A percentile compares a stretch with the other conserved stretches of the same genome.
These are phyloP conservation scores for Euphrasia confusa DNA, from an alignment of 257 asterid species.

Conservation along the genomic window DNA sequence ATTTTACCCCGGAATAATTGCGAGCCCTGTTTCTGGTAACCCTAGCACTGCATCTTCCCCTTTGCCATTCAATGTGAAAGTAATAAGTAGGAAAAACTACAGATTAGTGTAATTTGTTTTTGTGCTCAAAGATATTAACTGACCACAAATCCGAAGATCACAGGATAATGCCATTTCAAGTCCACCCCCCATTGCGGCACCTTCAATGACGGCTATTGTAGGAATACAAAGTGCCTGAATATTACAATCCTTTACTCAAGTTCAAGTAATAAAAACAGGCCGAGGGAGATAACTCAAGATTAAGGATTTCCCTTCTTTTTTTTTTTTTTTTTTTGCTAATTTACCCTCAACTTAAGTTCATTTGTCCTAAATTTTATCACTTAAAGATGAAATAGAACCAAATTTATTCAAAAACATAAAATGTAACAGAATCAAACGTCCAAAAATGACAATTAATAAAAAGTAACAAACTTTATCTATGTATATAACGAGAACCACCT, in stretches of 20 bases:
- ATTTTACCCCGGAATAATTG: slow-evolving; percentile 84
- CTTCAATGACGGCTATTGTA: slow-evolving; percentile 90
- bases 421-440: too few species aligned
- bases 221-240: slow-evolving; percentile 70
- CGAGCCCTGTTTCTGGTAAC: slow-evolving; percentile 96
- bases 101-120: slow-evolving; percentile 26
- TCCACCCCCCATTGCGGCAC: slow-evolving; percentile 92
- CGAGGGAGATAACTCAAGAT: slow-evolving; percentile 26
- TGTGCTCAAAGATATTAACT: slow-evolving; percentile 19
- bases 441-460: too few species aligned
- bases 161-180: slow-evolving; percentile 93
- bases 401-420: too few species aligned
- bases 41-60: slow-evolving; percentile 84
- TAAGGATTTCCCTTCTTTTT: slow-evolving; percentile 31
- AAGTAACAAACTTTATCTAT: too few species aligned
- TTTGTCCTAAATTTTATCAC: too few species aligned
- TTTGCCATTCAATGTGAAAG: slow-evolving; percentile 25
- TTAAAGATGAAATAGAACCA: too few species aligned
- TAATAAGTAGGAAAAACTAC: slow-evolving; percentile 14
- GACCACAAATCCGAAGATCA: slow-evolving; percentile 93
- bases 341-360: too few species aligned
- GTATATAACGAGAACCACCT: too few species aligned
- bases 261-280: slow-evolving; percentile 10
- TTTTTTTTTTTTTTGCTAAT: slow-evolving; percentile 77
- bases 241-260: slow-evolving; percentile 19